A percentile compares a stretch with the other conserved stretches of the same genome.
Conservation (phyloP, 2,329 filamentous ascomycete species). For the Stemphylium beticola region DNA sequence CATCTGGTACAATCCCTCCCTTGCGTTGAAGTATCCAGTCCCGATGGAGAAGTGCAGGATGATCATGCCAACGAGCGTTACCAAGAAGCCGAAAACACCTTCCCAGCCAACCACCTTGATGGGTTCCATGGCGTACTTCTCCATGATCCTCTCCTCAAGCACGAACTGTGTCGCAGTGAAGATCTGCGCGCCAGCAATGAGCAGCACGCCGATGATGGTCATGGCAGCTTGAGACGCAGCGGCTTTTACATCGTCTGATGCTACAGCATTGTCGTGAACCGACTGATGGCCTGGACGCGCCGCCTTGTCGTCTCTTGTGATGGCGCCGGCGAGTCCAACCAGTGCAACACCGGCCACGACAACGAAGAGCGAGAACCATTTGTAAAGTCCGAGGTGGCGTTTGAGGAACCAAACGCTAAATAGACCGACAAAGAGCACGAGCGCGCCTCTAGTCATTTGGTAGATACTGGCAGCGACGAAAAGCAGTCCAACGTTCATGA, state of each 20-base stretch:
- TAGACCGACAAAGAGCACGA: constrained; percentile 93
- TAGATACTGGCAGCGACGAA: constrained; percentile 97
- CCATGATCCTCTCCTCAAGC: constrained; percentile 90
- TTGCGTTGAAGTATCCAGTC: constrained; percentile 86
- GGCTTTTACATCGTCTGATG: constrained; percentile 40
- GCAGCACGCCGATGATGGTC: constrained; percentile 80
- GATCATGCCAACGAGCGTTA: constrained; percentile 80
- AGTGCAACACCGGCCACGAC: constrained; percentile 88
- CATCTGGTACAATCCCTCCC: constrained; percentile 84
- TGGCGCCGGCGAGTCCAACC: constrained; percentile 85
- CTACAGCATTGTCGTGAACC: constrained; percentile 22
- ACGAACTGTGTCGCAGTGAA: constrained; percentile 98
- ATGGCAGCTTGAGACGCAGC: constrained; percentile 65
- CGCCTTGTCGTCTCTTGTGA: constrained; percentile 72
- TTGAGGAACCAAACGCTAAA: constrained; percentile 93
- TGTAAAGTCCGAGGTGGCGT: constrained; percentile 80
- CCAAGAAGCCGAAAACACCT: constrained; percentile 84
- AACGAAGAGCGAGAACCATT: constrained; percentile 87
- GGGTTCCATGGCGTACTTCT: constrained; percentile 79
- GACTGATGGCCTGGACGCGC: constrained; percentile 34
- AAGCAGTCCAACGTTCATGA: constrained; percentile 95
- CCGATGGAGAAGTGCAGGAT: constrained; percentile 80
- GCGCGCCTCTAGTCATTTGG: constrained; percentile 95
- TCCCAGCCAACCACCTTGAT: constrained; percentile 96
- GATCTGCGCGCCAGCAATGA: constrained; percentile 94